Base-by-base conservation (phyloP, 2,329 filamentous ascomycete genomes). In the Trichophyton simii region DNA sequence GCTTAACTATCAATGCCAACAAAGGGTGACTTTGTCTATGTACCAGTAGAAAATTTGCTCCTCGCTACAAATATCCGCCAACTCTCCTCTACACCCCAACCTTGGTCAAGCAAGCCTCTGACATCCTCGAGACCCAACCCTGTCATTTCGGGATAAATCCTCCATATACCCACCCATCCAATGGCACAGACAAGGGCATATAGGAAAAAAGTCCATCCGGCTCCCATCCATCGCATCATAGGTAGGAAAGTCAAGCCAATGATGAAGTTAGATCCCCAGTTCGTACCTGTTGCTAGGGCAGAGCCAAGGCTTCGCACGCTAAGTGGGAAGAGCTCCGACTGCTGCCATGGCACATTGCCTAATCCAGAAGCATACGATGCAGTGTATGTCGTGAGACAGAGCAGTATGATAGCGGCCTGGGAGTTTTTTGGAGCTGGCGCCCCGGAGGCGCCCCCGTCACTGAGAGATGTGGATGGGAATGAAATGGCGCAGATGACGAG, bases 331-430 rank as follows among this genome's bases (percentile, higher is more conserved):
- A 96, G 82, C 76, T 97, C 92, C 67, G 87, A 89, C 76, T 96
- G 91, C 80, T 96, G 92, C 92, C 92, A 97, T 0, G 92, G 91
- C 2, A 97, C 90, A 68, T 91, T 95, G 7, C 92, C 92, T 1
- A 97, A 80, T 1, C 92, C 92, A 1, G 91, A 79, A 0, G 92
- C 92, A 71, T 95, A 97, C 0, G 87, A 81, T 7, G 89, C 87
- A 1, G 95, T 91, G 72, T 95, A 96, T 6, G 90, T 67, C 72
- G 91, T 87, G 72, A 96, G 86, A 65, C 87, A 87, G 46, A 83
- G 65, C 1, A 96, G 81, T 50, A 96, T 87, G 18, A 86, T 78
- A 57, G 76, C 57, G 3, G 79, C 36, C 18, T 18, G 20, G 8
- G 36, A 8, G 13, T 34, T 58, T 20, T 6, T 28, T 36, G 34